Evolutionary conservation across 805 yeast species (phyloP).

Genomic region (Candida easanensis): DNA sequence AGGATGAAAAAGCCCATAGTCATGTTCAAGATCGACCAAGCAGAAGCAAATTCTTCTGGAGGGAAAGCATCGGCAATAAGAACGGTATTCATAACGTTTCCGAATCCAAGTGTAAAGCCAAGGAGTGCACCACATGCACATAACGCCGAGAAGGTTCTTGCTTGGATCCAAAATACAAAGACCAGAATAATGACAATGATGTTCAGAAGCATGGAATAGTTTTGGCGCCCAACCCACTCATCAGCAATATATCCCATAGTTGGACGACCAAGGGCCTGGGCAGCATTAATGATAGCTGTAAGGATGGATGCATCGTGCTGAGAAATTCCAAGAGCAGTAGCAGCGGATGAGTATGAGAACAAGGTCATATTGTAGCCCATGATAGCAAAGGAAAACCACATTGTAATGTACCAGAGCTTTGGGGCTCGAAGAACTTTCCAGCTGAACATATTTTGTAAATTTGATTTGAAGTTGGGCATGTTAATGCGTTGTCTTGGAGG

Average conservation of each 20-base stretch:
- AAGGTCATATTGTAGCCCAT: conserved; percentile 43
- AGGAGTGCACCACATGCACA: conserved; percentile 39
- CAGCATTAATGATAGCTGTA: conserved; percentile 46
- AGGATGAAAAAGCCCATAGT: conserved; percentile 35
- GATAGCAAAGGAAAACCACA: conserved; percentile 37
- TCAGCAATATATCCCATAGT: conserved; percentile 46
- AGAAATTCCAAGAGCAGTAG: conserved; percentile 46
- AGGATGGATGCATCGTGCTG: conserved; percentile 42
- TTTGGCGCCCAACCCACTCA: conserved; percentile 41
- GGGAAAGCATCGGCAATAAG: conserved; percentile 39
- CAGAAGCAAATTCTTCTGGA: conserved; percentile 35
- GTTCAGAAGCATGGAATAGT: conserved; percentile 38
- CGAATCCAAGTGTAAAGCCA: conserved; percentile 46
- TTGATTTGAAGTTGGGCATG: conserved; percentile 7
- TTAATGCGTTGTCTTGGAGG: conserved; percentile 18
- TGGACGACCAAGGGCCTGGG: conserved; percentile 49
- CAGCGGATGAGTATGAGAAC: conserved; percentile 45
- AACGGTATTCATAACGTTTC: conserved; percentile 40
- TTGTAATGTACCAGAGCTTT: conserved; percentile 30
- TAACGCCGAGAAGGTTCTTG: conserved; percentile 38
- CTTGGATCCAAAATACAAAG: conserved; percentile 46
- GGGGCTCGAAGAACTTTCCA: conserved; percentile 28
- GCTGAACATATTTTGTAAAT: conserved; percentile 35
- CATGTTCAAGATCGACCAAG: conserved; percentile 38
- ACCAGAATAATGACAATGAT: conserved; percentile 34